These are phyloP conservation scores for Xerocomellus amylosporus DNA, from an alignment of 768 basidiomycete genomes.

Conservation along the genomic window DNA sequence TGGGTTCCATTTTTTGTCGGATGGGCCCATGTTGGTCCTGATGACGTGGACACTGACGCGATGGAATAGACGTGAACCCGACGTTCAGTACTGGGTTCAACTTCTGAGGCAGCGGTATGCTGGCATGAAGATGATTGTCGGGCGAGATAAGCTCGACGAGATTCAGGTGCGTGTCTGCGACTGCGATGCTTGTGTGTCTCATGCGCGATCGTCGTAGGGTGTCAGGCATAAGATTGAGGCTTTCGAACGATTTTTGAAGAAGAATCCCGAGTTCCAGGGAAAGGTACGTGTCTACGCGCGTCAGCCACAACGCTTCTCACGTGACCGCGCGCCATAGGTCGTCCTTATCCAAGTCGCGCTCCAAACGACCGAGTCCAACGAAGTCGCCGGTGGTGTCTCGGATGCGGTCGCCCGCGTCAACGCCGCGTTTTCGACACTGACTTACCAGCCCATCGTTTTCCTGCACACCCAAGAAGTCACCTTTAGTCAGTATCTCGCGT, in stretches of 20 bases:
- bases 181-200: neutral
- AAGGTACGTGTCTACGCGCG: constrained; percentile 42
- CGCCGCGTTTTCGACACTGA: constrained; percentile 77
- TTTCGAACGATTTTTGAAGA: constrained; percentile 78
- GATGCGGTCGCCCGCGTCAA: constrained; percentile 78
- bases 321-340: constrained; percentile 37
- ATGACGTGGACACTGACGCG: constrained; percentile 8
- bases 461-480: constrained; percentile 82
- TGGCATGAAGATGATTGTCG: constrained; percentile 85
- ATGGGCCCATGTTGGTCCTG: neutral
- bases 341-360: constrained; percentile 87
- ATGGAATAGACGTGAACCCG: neutral
- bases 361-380: constrained; percentile 75
- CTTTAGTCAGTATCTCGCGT: constrained; percentile 81
- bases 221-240: constrained; percentile 81
- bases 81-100: constrained; percentile 59
- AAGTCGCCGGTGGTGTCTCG: constrained; percentile 68
- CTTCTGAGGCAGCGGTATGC: constrained; percentile 75
- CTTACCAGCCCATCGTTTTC: constrained; percentile 86
- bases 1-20: constrained; percentile 28
- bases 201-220: constrained; percentile 38
- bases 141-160: constrained; percentile 86
- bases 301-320: neutral
- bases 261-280: constrained; percentile 74
- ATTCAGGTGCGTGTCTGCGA: constrained; percentile 48